Conservation (phyloP, 1,284 basidiomycete genomes). For the Ceratobasidium theobromae region DNA sequence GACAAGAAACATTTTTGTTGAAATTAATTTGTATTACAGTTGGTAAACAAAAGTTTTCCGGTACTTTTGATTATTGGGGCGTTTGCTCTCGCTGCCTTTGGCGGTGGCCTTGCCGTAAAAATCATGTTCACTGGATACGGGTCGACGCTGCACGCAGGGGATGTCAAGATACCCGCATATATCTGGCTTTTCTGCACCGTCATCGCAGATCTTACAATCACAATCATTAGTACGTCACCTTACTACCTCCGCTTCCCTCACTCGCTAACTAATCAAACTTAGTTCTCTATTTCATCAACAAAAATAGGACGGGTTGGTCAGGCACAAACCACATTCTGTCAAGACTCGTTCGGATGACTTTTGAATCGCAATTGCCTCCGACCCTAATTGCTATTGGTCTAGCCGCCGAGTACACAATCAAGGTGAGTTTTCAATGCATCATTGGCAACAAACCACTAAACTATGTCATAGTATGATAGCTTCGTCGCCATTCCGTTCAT, state of each 20-base stretch:
- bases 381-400: conserved; percentile 31
- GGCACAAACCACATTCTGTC: conserved; percentile 8
- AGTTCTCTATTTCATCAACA: conserved; percentile 21
- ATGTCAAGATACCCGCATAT: conserved; percentile 29
- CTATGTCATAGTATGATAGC: conserved; percentile 11
- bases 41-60: conserved; percentile 8
- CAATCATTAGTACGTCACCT: conserved; percentile 18
- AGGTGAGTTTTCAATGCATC: background rate
- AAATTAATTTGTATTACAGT: background rate
- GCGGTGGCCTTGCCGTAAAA: conserved; percentile 27
- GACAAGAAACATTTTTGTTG: background rate
- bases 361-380: conserved; percentile 30
- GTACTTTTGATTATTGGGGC: conserved; percentile 16
- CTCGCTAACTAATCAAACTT: background rate
- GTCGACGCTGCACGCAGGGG: conserved; percentile 13
- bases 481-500: conserved; percentile 26
- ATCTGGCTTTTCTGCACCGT: conserved; percentile 31
- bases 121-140: conserved; percentile 15
- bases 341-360: conserved; percentile 24
- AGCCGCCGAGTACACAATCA: conserved; percentile 25
- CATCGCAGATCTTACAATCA: conserved; percentile 25
- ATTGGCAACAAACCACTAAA: background rate
- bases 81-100: conserved; percentile 25
- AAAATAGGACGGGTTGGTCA: conserved; percentile 13
- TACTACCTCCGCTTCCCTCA: background rate